Evolutionary conservation across 345 rosid genomes (phyloP).

Genomic region (Lepidium aucheri): DNA sequence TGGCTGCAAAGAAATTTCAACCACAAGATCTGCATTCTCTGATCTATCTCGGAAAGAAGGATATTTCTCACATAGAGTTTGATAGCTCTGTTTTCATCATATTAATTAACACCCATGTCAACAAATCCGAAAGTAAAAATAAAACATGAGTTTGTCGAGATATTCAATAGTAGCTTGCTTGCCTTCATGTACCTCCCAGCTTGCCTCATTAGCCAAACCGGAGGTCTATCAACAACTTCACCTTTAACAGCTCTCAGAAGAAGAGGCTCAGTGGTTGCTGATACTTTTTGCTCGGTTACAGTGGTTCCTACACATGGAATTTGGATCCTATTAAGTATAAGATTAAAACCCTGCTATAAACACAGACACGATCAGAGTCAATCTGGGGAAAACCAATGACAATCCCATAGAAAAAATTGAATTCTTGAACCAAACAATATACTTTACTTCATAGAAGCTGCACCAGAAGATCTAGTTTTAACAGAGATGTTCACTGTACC

Average conservation of each 20-base stretch:
- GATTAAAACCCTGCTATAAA: not conserved
- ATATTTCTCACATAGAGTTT: slow-evolving; percentile 73
- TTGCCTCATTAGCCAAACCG: slow-evolving; percentile 99
- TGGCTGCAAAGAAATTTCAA: slow-evolving; percentile 94
- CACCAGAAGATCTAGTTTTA: not conserved
- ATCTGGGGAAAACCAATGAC: not conserved
- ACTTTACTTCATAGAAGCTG: not conserved
- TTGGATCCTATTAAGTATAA: not conserved
- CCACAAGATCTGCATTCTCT: slow-evolving; percentile 92
- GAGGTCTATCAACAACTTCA: slow-evolving; percentile 88
- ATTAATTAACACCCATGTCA: not conserved
- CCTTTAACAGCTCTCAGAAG: slow-evolving; percentile 93
- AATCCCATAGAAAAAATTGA: not conserved
- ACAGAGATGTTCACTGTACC: not conserved
- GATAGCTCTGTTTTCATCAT: slow-evolving; percentile 65
- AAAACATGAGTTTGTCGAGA: not conserved
- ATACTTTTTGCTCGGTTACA: slow-evolving; percentile 42
- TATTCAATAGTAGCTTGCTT: slow-evolving; percentile 45
- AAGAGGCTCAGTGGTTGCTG: slow-evolving; percentile 53
- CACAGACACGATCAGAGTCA: not conserved
- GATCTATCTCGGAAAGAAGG: slow-evolving; percentile 93
- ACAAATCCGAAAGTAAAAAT: not conserved
- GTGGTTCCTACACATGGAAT: slow-evolving; percentile 20
- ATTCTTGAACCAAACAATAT: not conserved
- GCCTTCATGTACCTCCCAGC: slow-evolving; percentile 99